Evolutionary conservation across 768 basidiomycete genomes (phyloP).

Genomic region (Hygrophorus russula): DNA sequence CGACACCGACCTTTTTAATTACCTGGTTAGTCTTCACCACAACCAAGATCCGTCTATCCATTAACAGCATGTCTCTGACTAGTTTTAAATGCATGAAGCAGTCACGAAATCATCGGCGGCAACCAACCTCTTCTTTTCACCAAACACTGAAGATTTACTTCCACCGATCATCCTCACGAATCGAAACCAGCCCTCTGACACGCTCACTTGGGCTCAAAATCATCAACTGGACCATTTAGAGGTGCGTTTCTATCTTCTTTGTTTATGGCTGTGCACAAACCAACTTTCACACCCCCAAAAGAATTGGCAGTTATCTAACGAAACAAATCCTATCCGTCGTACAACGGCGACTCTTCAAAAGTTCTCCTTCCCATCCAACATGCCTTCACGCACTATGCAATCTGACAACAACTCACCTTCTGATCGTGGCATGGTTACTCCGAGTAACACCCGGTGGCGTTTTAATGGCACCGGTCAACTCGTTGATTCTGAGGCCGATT

Average conservation of each 20-base stretch:
- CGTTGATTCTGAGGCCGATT: slow-evolving; percentile 39
- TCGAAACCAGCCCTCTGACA: slow-evolving; percentile 23
- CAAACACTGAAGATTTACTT: slow-evolving; percentile 21
- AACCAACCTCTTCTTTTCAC: slow-evolving; percentile 23
- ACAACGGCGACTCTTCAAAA: slow-evolving; percentile 27
- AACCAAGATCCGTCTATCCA: slow-evolving; percentile 11
- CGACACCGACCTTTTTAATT: slow-evolving; percentile 21
- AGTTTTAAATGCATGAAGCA: slow-evolving; percentile 62
- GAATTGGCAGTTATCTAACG: slow-evolving; percentile 38
- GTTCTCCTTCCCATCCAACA: slow-evolving; percentile 22
- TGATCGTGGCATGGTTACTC: slow-evolving; percentile 26
- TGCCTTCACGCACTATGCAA: slow-evolving; percentile 39
- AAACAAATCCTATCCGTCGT: slow-evolving; percentile 23
- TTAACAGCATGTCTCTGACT: slow-evolving; percentile 18
- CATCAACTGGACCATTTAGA: slow-evolving; percentile 31
- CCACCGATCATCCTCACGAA: slow-evolving; percentile 23
- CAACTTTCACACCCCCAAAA: slow-evolving; percentile 15
- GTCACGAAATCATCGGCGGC: slow-evolving; percentile 39
- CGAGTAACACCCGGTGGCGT: slow-evolving; percentile 47
- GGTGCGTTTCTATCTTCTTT: slow-evolving; percentile 23
- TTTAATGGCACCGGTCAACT: slow-evolving; percentile 54
- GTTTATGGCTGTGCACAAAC: slow-evolving; percentile 24
- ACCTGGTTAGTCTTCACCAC: slow-evolving; percentile 24
- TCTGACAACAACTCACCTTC: slow-evolving; percentile 25
- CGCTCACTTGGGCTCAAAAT: slow-evolving; percentile 38